Conservation (phyloP, 75 land plant species). For the Pseudotsuga menziesii region DNA sequence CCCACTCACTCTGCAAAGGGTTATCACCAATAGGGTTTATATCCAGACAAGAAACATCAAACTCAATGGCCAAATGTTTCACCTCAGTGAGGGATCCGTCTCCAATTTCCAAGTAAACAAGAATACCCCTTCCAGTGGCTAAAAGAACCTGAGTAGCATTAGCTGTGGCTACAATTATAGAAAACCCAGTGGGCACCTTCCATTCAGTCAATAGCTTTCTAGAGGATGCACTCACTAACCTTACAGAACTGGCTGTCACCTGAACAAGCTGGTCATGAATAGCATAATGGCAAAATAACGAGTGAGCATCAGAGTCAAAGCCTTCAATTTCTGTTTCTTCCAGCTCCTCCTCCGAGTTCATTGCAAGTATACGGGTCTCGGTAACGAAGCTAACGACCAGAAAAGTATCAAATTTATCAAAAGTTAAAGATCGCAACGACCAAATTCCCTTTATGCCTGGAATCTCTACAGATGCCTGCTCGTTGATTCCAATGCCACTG, state of each 20-base stretch:
- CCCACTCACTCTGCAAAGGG: constrained; percentile 62
- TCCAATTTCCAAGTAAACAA: constrained; percentile 89
- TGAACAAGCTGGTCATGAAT: constrained; percentile 80
- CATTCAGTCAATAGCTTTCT: constrained; percentile 77
- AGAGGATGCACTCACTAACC: constrained; percentile 74
- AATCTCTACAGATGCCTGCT: constrained; percentile 96
- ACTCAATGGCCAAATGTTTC: constrained; percentile 81
- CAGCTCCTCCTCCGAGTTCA: constrained; percentile 90
- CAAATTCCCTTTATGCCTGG: constrained; percentile 97
- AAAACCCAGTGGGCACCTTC: constrained; percentile 72
- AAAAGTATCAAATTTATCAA: constrained; percentile 82
- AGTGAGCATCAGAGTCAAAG: constrained; percentile 74
- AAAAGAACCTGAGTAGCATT: constrained; percentile 87
- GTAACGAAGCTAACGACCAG: constrained; percentile 93
- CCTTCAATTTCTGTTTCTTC: constrained; percentile 96
- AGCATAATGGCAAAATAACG: constrained; percentile 84
- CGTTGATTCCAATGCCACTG: constrained; percentile 96
- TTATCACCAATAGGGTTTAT: constrained; percentile 92
- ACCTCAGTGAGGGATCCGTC: constrained; percentile 63
- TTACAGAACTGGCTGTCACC: constrained; percentile 81
- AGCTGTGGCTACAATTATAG: constrained; percentile 94
- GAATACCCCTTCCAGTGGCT: constrained; percentile 92
- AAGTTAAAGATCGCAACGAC: constrained; percentile 82
- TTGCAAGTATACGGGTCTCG: constrained; percentile 90
- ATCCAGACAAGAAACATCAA: constrained; percentile 96